These are phyloP conservation scores for Phytophthora pluvialis DNA, from an alignment of 352 stramenopile genomes.

Conservation along the genomic window DNA sequence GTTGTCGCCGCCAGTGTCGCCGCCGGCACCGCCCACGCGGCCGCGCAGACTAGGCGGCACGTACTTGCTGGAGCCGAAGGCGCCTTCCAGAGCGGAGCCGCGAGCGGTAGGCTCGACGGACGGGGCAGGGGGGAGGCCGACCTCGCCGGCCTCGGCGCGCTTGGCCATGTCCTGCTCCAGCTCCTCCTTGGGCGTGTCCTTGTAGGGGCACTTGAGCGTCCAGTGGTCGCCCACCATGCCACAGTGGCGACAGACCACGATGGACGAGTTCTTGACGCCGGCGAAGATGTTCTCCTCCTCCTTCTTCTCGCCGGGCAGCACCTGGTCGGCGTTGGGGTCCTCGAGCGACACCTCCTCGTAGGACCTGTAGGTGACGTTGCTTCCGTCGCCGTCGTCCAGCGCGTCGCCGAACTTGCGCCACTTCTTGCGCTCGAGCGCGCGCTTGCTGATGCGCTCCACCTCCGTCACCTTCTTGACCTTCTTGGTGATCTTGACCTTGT, in stretches of 20 bases:
- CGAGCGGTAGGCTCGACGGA: slow-evolving; percentile 38
- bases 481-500: slow-evolving; percentile 93
- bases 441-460: slow-evolving; percentile 86
- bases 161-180: slow-evolving; percentile 74
- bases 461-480: slow-evolving; percentile 90
- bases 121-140: slow-evolving; percentile 21
- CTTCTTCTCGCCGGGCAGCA: slow-evolving; percentile 89
- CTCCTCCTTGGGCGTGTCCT: slow-evolving; percentile 85
- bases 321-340: slow-evolving; percentile 88
- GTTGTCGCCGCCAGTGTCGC: slow-evolving; percentile 40
- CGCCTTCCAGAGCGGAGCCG: slow-evolving; percentile 65
- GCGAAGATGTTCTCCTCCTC: slow-evolving; percentile 89
- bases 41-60: slow-evolving; percentile 85
- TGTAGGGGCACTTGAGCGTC: slow-evolving; percentile 93
- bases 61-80: slow-evolving; percentile 88
- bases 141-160: slow-evolving; percentile 48
- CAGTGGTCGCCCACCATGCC: slow-evolving; percentile 91
- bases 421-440: slow-evolving; percentile 79
- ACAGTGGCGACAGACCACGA: slow-evolving; percentile 91
- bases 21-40: slow-evolving; percentile 44
- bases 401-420: slow-evolving; percentile 88
- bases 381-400: slow-evolving; percentile 71
- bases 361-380: slow-evolving; percentile 89
- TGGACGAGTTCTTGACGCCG: slow-evolving; percentile 89
- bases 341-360: slow-evolving; percentile 85